Evolutionary conservation across 441 rosid genomes (phyloP).

Genomic region (Pelargonium myrrhifolium): DNA sequence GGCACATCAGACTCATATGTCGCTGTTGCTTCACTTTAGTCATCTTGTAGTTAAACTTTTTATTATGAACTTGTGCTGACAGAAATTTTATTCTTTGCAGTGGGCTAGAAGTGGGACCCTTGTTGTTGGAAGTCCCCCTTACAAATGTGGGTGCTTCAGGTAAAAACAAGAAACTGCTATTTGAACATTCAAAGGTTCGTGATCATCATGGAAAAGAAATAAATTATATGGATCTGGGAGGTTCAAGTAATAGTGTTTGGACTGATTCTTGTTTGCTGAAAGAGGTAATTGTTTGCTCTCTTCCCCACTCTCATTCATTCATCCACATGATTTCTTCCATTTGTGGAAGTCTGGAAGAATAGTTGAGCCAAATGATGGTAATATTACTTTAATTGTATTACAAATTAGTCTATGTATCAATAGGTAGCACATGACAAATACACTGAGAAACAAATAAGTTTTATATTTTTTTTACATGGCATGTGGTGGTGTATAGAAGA

Average conservation of each 20-base stretch:
- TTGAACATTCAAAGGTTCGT: slow-evolving; percentile 26
- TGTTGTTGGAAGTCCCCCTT: slow-evolving; percentile 36
- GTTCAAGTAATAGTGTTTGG: slow-evolving; percentile 39
- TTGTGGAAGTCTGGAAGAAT: not conserved
- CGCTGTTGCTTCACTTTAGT: not conserved
- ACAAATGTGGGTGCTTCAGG: slow-evolving; percentile 16
- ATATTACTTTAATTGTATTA: not conserved
- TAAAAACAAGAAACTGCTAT: slow-evolving; percentile 25
- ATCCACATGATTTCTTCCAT: not conserved
- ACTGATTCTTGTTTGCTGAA: slow-evolving; percentile 49
- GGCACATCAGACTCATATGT: not conserved
- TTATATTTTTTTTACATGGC: too few relatives aligned
- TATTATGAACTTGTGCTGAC: slow-evolving; percentile 2
- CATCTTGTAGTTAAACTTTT: not conserved
- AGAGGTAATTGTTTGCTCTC: slow-evolving; percentile 39
- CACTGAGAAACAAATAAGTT: not conserved
- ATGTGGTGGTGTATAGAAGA: not conserved
- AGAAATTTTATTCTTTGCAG: slow-evolving; percentile 30
- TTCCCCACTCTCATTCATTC: not conserved
- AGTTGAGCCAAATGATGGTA: not conserved
- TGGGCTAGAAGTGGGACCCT: slow-evolving; percentile 65
- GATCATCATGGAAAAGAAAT: slow-evolving; percentile 18
- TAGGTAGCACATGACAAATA: not conserved
- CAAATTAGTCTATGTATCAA: not conserved
- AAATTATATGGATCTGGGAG: slow-evolving; percentile 18